Conservation (phyloP, 306 rosid genomes). For the Vigna mungo region DNA sequence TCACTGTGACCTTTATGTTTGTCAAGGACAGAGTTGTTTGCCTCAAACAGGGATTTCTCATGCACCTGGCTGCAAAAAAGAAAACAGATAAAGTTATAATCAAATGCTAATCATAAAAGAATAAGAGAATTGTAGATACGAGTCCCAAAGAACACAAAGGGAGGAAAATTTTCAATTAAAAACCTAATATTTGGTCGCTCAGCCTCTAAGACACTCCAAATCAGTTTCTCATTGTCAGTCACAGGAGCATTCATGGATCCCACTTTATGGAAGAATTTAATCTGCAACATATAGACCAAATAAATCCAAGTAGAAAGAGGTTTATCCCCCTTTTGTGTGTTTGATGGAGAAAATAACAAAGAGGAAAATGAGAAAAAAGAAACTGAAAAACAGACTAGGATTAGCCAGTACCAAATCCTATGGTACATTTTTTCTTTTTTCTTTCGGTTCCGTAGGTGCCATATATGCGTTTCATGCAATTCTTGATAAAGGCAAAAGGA, state of each 20-base stretch:
- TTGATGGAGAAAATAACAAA: background rate
- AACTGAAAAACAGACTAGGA: slow-evolving; percentile 18
- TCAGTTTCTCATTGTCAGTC: slow-evolving; percentile 78
- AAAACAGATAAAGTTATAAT: slow-evolving; percentile 35
- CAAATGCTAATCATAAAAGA: slow-evolving; percentile 21
- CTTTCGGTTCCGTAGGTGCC: background rate
- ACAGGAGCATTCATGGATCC: slow-evolving; percentile 70
- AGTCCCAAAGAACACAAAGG: background rate
- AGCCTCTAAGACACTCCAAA: slow-evolving; percentile 90
- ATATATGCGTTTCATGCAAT: background rate
- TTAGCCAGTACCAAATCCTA: slow-evolving; percentile 3
- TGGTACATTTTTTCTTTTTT: background rate
- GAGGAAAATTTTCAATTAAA: slow-evolving; percentile 2
- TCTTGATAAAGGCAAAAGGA: slow-evolving; percentile 5
- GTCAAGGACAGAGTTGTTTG: slow-evolving; percentile 76
- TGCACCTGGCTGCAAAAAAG: slow-evolving; percentile 71
- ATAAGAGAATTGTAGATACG: slow-evolving; percentile 6
- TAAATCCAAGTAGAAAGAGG: slow-evolving; percentile 38
- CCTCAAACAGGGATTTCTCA: slow-evolving; percentile 78
- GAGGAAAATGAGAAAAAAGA: slow-evolving; percentile 17
- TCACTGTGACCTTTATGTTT: slow-evolving; percentile 71
- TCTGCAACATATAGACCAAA: slow-evolving; percentile 57
- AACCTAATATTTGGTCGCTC: slow-evolving; percentile 91
- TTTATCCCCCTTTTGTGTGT: background rate
- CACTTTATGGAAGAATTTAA: slow-evolving; percentile 85